phyloP scores from a whole-genome alignment of 2,329 filamentous ascomycete species.

The Colletotrichum chrysophilum region DNA sequence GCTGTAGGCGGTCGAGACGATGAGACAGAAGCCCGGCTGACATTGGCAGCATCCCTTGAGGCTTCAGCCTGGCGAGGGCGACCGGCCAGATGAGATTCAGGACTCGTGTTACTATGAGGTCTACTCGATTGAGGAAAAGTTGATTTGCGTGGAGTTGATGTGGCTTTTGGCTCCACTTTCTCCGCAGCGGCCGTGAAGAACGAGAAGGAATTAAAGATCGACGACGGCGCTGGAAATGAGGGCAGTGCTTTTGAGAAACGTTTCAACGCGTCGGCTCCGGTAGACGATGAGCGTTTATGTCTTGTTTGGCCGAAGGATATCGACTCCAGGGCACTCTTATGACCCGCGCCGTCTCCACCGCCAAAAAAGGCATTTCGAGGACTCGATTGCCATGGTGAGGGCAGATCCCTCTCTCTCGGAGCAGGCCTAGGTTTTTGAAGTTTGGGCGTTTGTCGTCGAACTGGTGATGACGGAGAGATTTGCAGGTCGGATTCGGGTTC shows the following conservation, averaged over 20 bases:
- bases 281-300: slow-evolving; percentile 57
- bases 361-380: slow-evolving; percentile 41
- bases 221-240: slow-evolving; percentile 41
- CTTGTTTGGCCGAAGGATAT: slow-evolving; percentile 51
- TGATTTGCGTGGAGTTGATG: not conserved
- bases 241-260: slow-evolving; percentile 62
- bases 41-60: not conserved
- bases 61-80: not conserved
- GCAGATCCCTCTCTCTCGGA: slow-evolving; percentile 21
- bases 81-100: not conserved
- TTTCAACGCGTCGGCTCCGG: slow-evolving; percentile 62
- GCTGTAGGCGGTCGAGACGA: not conserved
- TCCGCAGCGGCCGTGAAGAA: slow-evolving; percentile 21
- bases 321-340: slow-evolving; percentile 45
- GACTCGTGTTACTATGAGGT: not conserved
- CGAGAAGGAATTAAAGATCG: slow-evolving; percentile 21
- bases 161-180: not conserved
- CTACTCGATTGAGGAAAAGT: not conserved
- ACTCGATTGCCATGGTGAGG: slow-evolving; percentile 46
- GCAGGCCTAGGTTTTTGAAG: slow-evolving; percentile 10
- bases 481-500: slow-evolving; percentile 11
- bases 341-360: slow-evolving; percentile 26
- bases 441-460: slow-evolving; percentile 3
- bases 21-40: not conserved
- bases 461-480: slow-evolving; percentile 4